phyloP scores from a whole-genome alignment of 2,329 filamentous ascomycete genomes.

The Monosporascus sp. region DNA sequence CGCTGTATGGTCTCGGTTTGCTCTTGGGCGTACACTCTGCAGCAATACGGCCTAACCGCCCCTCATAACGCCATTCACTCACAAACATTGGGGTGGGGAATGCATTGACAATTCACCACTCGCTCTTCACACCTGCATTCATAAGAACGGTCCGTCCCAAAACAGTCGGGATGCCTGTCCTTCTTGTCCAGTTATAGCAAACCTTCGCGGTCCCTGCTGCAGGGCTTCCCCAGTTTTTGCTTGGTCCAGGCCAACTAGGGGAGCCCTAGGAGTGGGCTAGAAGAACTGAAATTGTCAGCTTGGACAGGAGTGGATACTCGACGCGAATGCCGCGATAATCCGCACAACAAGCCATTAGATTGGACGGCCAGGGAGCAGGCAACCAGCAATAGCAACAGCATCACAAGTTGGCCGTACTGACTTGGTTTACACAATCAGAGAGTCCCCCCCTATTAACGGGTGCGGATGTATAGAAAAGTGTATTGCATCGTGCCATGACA shows the following conservation, averaged over 20 bases:
- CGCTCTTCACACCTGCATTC: not conserved
- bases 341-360: not conserved
- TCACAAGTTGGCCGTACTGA: not conserved
- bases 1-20: constrained; percentile 12
- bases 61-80: not conserved
- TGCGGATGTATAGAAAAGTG: too few species aligned
- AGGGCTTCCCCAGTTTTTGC: not conserved
- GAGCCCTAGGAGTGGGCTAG: not conserved
- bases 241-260: not conserved
- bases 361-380: not conserved
- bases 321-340: not conserved
- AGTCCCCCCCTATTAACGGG: too few species aligned
- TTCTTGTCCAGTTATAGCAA: not conserved
- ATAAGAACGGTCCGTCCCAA: not conserved
- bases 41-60: not conserved
- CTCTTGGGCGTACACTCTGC: not conserved
- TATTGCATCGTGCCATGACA: too few species aligned
- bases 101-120: not conserved
- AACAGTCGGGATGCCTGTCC: not conserved
- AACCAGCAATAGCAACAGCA: not conserved
- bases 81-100: not conserved
- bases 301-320: not conserved
- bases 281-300: not conserved
- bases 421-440: too few species aligned
- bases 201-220: not conserved